A percentile compares a stretch with the other conserved stretches of the same genome.
Evolutionary conservation across 371 early-diverging fungal species (phyloP).

Genomic region (Mucor piriformis): DNA sequence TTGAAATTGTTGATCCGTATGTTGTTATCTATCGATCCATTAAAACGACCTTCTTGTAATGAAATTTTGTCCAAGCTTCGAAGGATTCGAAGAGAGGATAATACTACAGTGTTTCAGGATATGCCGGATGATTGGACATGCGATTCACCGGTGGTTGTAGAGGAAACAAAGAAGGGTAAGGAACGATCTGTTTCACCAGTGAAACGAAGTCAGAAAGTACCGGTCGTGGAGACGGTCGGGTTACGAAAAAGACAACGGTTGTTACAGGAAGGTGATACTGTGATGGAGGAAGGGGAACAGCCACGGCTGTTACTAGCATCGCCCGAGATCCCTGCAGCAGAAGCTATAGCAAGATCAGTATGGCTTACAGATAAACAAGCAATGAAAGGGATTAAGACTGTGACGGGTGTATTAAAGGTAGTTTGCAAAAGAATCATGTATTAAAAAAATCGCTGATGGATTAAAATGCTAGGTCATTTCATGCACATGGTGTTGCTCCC

Average conservation of each 20-base stretch:
- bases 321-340: conserved; percentile 3
- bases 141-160: neutral
- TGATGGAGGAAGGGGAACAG: neutral
- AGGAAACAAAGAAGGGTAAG: neutral
- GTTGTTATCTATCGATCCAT: conserved; percentile 60
- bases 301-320: conserved; percentile 10
- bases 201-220: neutral
- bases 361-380: conserved; percentile 12
- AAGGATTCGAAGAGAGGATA: conserved; percentile 10
- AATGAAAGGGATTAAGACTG: conserved; percentile 24
- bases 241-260: conserved; percentile 15
- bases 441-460: neutral
- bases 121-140: conserved; percentile 11
- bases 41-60: conserved; percentile 66
- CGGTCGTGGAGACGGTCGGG: neutral
- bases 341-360: neutral
- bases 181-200: neutral
- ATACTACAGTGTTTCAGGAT: conserved; percentile 3
- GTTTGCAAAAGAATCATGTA: neutral
- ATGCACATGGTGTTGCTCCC: conserved; percentile 47
- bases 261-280: conserved; percentile 3
- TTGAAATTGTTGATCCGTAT: conserved; percentile 63
- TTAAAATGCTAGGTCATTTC: conserved; percentile 32
- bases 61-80: conserved; percentile 54
- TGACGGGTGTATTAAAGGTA: conserved; percentile 39